Conservation (phyloP, 169 alveolate species). For the Cardiosporidium cionae region DNA sequence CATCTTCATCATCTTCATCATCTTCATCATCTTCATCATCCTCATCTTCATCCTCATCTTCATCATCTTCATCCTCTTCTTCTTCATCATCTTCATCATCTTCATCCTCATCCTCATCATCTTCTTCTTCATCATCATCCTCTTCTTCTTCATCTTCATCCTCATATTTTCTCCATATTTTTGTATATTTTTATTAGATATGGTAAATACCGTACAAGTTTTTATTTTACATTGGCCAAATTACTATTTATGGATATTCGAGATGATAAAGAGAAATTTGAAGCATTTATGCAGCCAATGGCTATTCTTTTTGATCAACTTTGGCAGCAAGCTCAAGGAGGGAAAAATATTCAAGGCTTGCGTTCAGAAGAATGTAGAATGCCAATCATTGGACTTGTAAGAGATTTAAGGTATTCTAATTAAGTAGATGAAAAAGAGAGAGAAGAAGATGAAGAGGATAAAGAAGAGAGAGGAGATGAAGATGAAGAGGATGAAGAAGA, state of each 20-base stretch:
- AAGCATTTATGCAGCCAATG: conserved; percentile 67
- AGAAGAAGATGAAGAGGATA: too few relatives aligned
- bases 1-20: too few relatives aligned
- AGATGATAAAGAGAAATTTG: conserved; percentile 42
- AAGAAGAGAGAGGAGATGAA: too few relatives aligned
- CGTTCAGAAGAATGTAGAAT: conserved; percentile 51
- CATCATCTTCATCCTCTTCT: too few relatives aligned
- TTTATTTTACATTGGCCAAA: conserved; percentile 78
- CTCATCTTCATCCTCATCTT: too few relatives aligned
- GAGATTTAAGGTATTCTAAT: conserved; percentile 81
- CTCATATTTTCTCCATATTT: neutral
- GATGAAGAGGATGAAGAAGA: too few relatives aligned
- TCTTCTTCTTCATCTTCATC: neutral
- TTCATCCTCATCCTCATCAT: too few relatives aligned
- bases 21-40: too few relatives aligned
- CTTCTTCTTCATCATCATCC: neutral
- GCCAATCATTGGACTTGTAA: conserved; percentile 73
- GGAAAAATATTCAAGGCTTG: conserved; percentile 35
- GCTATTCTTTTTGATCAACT: conserved; percentile 45
- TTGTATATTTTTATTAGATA: conserved; percentile 23
- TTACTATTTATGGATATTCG: conserved; percentile 51
- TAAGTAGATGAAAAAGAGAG: conserved; percentile 20
- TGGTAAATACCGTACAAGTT: conserved; percentile 78
- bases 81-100: too few relatives aligned
- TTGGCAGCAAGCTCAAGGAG: conserved; percentile 48